These are phyloP conservation scores for Pogostemon cablin DNA, from an alignment of 257 asterid genomes.

Conservation along the genomic window DNA sequence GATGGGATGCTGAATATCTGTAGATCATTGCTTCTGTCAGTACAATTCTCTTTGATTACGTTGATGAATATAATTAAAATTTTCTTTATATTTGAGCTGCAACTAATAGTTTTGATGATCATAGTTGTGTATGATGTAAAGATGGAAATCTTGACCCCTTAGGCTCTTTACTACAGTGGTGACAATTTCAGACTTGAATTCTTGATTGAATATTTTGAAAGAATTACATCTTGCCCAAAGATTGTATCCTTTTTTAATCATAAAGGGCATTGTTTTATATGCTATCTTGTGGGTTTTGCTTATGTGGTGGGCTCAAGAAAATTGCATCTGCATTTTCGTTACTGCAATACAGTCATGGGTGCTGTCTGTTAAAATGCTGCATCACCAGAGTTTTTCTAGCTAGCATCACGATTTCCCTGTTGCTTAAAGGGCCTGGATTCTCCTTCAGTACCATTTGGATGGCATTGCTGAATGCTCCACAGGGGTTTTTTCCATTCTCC, in stretches of 20 bases:
- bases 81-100: slow-evolving; percentile 13
- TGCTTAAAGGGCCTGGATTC: slow-evolving; percentile 50
- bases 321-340: slow-evolving; percentile 57
- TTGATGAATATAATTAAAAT: neutral
- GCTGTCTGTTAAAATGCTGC: slow-evolving; percentile 59
- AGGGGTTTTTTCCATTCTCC: slow-evolving; percentile 48
- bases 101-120: neutral
- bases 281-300: slow-evolving; percentile 19
- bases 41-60: slow-evolving; percentile 23
- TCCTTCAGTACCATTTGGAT: slow-evolving; percentile 60
- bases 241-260: neutral
- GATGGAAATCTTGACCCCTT: no score
- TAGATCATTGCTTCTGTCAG: slow-evolving; percentile 34
- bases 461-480: slow-evolving; percentile 78
- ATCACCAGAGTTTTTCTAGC: slow-evolving; percentile 52
- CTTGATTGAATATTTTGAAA: no score
- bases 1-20: slow-evolving; percentile 22
- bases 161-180: no score
- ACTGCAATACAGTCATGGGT: slow-evolving; percentile 81
- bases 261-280: slow-evolving; percentile 17
- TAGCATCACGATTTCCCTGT: slow-evolving; percentile 55
- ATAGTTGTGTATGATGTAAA: neutral
- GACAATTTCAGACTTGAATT: no score
- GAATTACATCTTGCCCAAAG: no score
- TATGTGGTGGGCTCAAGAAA: slow-evolving; percentile 48